phyloP scores from a whole-genome alignment of 768 basidiomycete genomes.

The Boletus sp. region DNA sequence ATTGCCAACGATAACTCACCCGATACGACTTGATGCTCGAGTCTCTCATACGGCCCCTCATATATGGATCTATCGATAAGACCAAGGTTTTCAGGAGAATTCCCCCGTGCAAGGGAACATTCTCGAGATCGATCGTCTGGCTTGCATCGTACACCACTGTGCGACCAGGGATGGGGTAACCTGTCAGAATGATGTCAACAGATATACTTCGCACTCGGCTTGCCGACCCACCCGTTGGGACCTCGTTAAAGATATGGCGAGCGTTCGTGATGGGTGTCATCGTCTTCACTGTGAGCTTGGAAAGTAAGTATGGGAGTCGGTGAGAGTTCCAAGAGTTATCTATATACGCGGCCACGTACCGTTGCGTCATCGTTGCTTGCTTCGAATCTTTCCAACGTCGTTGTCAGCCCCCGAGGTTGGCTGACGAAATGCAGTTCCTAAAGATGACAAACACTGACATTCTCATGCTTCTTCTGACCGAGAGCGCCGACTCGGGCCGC shows the following conservation, averaged over 20 bases:
- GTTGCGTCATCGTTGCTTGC: too few species aligned
- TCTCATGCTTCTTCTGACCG: too few species aligned
- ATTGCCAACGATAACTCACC: conserved; percentile 3
- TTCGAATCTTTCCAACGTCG: too few species aligned
- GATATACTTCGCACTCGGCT: neutral
- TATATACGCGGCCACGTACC: too few species aligned
- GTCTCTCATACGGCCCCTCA: conserved; percentile 42
- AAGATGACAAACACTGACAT: too few species aligned
- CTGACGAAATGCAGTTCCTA: too few species aligned
- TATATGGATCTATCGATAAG: conserved; percentile 48
- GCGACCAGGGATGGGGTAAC: conserved; percentile 42
- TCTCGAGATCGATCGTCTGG: conserved; percentile 50
- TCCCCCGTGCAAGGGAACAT: conserved; percentile 42
- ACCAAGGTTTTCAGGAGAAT: conserved; percentile 50
- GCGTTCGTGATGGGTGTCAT: conserved; percentile 30
- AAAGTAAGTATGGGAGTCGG: neutral
- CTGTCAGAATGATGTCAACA: conserved; percentile 13
- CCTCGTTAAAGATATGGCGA: conserved; percentile 37
- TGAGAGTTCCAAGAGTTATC: neutral
- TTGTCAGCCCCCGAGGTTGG: too few species aligned
- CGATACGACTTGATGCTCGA: conserved; percentile 5
- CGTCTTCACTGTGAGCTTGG: neutral
- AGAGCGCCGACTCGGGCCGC: too few species aligned
- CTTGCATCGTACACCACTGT: conserved; percentile 47
- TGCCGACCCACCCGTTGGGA: conserved; percentile 24